These are phyloP conservation scores for Codiaeum variegatum DNA, from an alignment of 441 rosid species.

Conservation along the genomic window DNA sequence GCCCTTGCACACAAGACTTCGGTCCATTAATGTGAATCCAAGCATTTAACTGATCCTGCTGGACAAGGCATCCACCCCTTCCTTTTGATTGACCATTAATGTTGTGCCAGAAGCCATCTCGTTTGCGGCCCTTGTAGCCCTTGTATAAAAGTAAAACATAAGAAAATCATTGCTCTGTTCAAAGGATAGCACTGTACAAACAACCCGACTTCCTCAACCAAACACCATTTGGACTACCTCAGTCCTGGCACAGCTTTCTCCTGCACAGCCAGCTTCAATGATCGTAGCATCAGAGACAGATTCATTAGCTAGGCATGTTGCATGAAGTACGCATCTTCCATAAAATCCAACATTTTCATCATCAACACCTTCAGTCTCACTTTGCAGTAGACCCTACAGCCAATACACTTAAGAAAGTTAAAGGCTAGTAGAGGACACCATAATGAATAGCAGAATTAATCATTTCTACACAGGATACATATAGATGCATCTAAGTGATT, in stretches of 20 bases:
- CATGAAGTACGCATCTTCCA: constrained; percentile 44
- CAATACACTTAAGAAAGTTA: constrained; percentile 6
- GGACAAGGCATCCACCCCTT: constrained; percentile 44
- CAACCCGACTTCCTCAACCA: not conserved
- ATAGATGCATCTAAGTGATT: not conserved
- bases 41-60: constrained; percentile 57
- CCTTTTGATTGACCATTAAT: constrained; percentile 27
- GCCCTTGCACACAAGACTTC: constrained; percentile 34
- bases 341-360: constrained; percentile 46
- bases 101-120: constrained; percentile 43
- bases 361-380: constrained; percentile 47
- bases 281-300: constrained; percentile 17
- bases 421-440: not conserved
- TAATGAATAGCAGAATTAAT: not conserved
- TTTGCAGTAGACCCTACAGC: constrained; percentile 48
- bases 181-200: constrained; percentile 3
- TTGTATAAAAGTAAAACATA: constrained; percentile 13
- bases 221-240: constrained; percentile 33
- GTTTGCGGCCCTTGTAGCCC: constrained; percentile 55
- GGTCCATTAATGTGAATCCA: constrained; percentile 58
- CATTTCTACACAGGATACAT: not conserved
- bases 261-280: constrained; percentile 20
- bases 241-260: constrained; percentile 47
- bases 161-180: not conserved
- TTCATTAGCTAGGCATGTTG: constrained; percentile 22